These are phyloP conservation scores for Podaxis pistillaris DNA, from an alignment of 768 basidiomycete genomes.

Conservation along the genomic window DNA sequence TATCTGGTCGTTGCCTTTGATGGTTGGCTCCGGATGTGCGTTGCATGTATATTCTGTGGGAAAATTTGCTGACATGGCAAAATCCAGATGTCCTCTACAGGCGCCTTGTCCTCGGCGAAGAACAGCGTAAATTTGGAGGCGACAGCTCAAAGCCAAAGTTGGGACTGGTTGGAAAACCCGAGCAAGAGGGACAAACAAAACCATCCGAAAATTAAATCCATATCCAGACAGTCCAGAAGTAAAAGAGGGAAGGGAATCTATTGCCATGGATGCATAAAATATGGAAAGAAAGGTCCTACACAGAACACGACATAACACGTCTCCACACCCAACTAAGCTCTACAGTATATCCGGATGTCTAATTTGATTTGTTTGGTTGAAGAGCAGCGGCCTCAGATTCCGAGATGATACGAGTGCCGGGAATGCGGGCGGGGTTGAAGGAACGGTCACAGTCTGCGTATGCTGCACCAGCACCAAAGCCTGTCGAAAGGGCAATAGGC, in stretches of 20 bases:
- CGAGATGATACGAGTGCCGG: constrained; percentile 75
- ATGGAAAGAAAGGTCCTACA: not conserved
- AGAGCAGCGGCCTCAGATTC: constrained; percentile 28
- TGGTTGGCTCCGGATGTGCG: constrained; percentile 63
- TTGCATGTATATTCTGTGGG: constrained; percentile 15
- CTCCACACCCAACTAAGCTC: not conserved
- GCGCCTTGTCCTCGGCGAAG: constrained; percentile 49
- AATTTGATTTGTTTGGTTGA: constrained; percentile 17
- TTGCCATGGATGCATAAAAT: constrained; percentile 3
- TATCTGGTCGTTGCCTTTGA: constrained; percentile 63
- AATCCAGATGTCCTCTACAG: constrained; percentile 62
- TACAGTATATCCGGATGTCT: constrained; percentile 14
- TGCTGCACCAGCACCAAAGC: constrained; percentile 84
- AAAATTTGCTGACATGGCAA: not conserved
- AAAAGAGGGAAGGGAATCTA: constrained; percentile 6
- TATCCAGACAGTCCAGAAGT: not conserved
- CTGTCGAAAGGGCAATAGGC: constrained; percentile 84
- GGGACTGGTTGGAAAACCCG: constrained; percentile 16
- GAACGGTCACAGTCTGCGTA: constrained; percentile 92
- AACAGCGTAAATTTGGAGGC: constrained; percentile 29
- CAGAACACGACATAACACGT: not conserved
- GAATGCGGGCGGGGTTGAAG: constrained; percentile 88
- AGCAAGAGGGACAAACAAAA: constrained; percentile 13
- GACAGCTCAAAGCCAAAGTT: constrained; percentile 17
- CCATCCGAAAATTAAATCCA: not conserved